Base-by-base conservation (phyloP, 352 stramenopile genomes). In the Pythium utonaiense region DNA sequence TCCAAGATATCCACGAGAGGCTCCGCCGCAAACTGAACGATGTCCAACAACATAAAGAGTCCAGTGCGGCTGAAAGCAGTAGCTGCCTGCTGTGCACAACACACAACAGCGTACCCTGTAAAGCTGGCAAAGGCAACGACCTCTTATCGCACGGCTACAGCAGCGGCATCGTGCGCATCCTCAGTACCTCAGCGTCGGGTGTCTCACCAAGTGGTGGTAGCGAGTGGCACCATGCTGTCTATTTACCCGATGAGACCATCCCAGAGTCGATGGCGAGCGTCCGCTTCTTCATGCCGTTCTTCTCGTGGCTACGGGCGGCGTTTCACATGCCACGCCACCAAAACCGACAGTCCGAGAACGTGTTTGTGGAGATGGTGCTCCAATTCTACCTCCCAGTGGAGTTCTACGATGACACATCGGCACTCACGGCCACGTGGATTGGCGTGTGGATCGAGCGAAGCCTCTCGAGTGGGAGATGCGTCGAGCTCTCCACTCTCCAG, bases 321-420 rank as follows among this genome's bases (percentile, higher is more conserved):
- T 44, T 64, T 13, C 10, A 19, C 13, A 28, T 28, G 45, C 25
- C 40, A 24, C 53, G 30, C 30, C 52, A 48, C 33, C 44, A 57
- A n/a, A 6, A 28, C 0, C 14, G 10, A 6, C 31, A 53, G 12
- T 70, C 49, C 51, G 62, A 70, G 40, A 36, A 1, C n/a, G n/a
- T 60, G 7, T 66, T 62, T 19, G 48, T 24, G 16, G 53, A 63
- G 1, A 53, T 51, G 24, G 56, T 66, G 17, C 30, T 69, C 17
- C 47, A 64, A 28, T 64, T 90, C 54, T 92, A 89, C 36, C 59
- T 92, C n/a, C 73, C 63, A 1, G 25, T 90, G 6, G 59, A 92
- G 57, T 92, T 88, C 45, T 34, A 74, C 40, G 58, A 52, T 28
- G 57, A 71, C 27, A 51, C 53, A 3, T 52, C 40, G 12, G 52